Base-by-base conservation (phyloP, 2,329 filamentous ascomycete genomes). In the Ilyonectria destructans region DNA sequence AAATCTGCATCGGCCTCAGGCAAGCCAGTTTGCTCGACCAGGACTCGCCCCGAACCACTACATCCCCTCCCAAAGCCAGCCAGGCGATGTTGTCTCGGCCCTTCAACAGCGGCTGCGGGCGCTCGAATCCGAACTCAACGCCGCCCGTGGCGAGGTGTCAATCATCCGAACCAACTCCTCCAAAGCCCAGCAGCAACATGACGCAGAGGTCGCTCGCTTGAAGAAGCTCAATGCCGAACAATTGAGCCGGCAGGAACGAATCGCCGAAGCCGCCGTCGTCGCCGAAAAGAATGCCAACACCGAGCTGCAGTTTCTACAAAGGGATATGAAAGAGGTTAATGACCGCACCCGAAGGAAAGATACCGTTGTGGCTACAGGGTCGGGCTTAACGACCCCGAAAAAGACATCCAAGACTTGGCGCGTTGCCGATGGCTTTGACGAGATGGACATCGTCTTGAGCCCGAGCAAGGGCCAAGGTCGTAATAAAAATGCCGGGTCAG, bases 371-470 rank as follows among this genome's bases (percentile, higher is more conserved):
- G 64, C 65, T 52, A 59, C 71, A 6, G 67, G 62, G 29, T 65
- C 57, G 17, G 77, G 77, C 21, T 35, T 71, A 10, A 86, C 84
- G 1, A 93, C 92, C 0, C 91, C 91, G 2, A 93, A 86, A 75
- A 91, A 89, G 77, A 77, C 81, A 1, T 80, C 85, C 31, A 90
- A 87, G 77, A 80, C 83, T 1, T 88, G 88, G 80, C 85, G 87
- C 1, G 83, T 92, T 57, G 87, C 92, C 1, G 93, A 96, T 80
- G 93, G 93, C 0, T 96, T 96, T 74, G 92, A 95, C 67, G 90
- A 93, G 67, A 83, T 89, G 70, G 88, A 90, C 69, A 83, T 89
- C 62, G 82, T 84, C 8, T 77, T 80, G 6, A 90, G 88, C 63
- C 88, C 88, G 1, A 86, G 80, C 75, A 89, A 88, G 72, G 83